Conservation (phyloP, 495 filamentous ascomycete genomes). For the Diplogelasinospora grovesii region DNA sequence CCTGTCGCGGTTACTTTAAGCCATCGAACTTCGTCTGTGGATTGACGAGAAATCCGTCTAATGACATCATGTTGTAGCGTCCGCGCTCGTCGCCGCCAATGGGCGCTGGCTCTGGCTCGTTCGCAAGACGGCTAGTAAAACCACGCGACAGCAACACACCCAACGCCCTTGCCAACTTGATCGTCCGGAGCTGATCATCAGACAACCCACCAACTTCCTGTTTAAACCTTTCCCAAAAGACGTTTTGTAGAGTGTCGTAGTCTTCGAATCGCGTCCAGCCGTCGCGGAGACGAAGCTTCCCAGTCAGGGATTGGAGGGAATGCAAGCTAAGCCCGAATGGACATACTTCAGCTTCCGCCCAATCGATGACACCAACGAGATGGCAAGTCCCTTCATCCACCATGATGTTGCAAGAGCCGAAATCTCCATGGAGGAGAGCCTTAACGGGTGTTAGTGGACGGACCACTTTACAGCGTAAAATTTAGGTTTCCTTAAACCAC, state of each 20-base stretch:
- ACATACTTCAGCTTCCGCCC: conserved; percentile 33
- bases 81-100: conserved; percentile 33
- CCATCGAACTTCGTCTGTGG: conserved; percentile 25
- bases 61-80: conserved; percentile 31
- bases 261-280: conserved; percentile 34
- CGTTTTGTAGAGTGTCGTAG: conserved; percentile 24
- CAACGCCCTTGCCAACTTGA: conserved; percentile 32
- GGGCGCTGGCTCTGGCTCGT: conserved; percentile 27
- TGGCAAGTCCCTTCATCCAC: conserved; percentile 29
- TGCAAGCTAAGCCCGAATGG: conserved; percentile 36
- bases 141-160: conserved; percentile 31
- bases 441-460: no score
- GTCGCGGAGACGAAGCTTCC: conserved; percentile 29
- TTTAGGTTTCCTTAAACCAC: no score
- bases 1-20: no score
- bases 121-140: conserved; percentile 36
- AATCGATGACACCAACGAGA: conserved; percentile 37
- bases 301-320: conserved; percentile 27
- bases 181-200: conserved; percentile 21
- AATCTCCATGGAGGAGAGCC: conserved; percentile 34
- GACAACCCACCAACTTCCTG: conserved; percentile 25
- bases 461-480: no score
- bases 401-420: conserved; percentile 34
- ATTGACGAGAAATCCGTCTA: conserved; percentile 35
- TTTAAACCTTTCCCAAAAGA: conserved; percentile 32